Conservation (phyloP, 441 rosid genomes). For the Erysimum cheiri region DNA sequence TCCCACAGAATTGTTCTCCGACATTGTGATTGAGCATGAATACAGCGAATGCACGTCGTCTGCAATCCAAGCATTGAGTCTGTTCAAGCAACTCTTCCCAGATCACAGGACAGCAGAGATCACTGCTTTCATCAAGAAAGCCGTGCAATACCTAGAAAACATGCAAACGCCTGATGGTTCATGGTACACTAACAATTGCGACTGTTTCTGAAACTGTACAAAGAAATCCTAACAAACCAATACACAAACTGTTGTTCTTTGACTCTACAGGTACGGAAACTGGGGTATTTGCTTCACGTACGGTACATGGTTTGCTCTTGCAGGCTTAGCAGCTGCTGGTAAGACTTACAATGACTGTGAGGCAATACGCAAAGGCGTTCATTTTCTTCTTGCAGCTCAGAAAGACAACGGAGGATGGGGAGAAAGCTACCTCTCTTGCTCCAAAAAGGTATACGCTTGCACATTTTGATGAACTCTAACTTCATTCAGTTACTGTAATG, state of each 20-base stretch:
- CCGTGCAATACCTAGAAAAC: constrained; percentile 40
- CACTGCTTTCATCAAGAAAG: constrained; percentile 41
- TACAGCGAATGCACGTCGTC: constrained; percentile 49
- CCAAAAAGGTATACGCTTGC: constrained; percentile 40
- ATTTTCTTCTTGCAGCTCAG: constrained; percentile 47
- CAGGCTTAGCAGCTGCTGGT: constrained; percentile 45
- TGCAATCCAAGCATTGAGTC: constrained; percentile 42
- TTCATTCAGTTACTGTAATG: not conserved
- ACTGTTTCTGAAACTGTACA: not conserved
- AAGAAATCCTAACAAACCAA: not conserved
- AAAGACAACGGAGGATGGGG: constrained; percentile 62
- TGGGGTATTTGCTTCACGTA: constrained; percentile 49
- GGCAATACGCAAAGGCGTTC: constrained; percentile 44
- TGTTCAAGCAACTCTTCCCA: constrained; percentile 47
- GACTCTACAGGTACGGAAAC: constrained; percentile 41
- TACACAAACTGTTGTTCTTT: not conserved
- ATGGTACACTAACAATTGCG: constrained; percentile 38
- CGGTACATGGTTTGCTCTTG: constrained; percentile 45
- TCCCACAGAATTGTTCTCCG: constrained; percentile 49
- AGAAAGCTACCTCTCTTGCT: constrained; percentile 57
- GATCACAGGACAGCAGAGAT: constrained; percentile 43
- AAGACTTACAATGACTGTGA: constrained; percentile 35
- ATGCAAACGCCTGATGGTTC: constrained; percentile 51
- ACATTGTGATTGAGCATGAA: constrained; percentile 48
- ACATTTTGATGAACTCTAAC: constrained; percentile 1